Conservation (phyloP, 768 basidiomycete genomes). For the Suillus americanus region DNA sequence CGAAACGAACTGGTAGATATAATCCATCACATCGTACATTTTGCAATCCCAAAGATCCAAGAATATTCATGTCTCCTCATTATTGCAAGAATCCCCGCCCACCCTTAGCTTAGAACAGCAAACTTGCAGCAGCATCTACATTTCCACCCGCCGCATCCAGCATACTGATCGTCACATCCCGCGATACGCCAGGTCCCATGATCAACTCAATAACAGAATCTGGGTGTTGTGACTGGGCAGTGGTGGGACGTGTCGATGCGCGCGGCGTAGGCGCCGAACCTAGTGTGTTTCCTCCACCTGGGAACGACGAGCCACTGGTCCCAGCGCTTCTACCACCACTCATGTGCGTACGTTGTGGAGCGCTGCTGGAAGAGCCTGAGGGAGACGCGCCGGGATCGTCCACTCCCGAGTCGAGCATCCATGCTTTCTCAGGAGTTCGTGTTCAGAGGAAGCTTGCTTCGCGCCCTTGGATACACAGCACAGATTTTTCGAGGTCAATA, state of each 20-base stretch:
- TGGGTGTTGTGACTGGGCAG: slow-evolving; percentile 35
- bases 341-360: slow-evolving; percentile 9
- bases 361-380: slow-evolving; percentile 15
- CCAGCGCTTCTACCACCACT: slow-evolving; percentile 18
- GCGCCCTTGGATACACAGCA: no score
- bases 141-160: slow-evolving; percentile 84
- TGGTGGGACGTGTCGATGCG: slow-evolving; percentile 20
- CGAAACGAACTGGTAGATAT: no score
- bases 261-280: slow-evolving; percentile 42
- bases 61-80: background rate
- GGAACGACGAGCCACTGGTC: slow-evolving; percentile 17
- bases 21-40: background rate
- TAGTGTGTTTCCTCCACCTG: slow-evolving; percentile 67
- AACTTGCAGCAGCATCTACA: slow-evolving; percentile 85
- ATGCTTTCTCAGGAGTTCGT: no score
- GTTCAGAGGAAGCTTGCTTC: no score
- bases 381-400: slow-evolving; percentile 23
- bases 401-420: no score
- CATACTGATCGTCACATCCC: slow-evolving; percentile 77
- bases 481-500: no score
- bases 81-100: no score
- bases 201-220: slow-evolving; percentile 66
- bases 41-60: background rate
- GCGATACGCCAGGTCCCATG: slow-evolving; percentile 72
- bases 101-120: slow-evolving; percentile 58